phyloP scores from a whole-genome alignment of 176 grass and related monocot species.

The Puccinellia tenuiflora region DNA sequence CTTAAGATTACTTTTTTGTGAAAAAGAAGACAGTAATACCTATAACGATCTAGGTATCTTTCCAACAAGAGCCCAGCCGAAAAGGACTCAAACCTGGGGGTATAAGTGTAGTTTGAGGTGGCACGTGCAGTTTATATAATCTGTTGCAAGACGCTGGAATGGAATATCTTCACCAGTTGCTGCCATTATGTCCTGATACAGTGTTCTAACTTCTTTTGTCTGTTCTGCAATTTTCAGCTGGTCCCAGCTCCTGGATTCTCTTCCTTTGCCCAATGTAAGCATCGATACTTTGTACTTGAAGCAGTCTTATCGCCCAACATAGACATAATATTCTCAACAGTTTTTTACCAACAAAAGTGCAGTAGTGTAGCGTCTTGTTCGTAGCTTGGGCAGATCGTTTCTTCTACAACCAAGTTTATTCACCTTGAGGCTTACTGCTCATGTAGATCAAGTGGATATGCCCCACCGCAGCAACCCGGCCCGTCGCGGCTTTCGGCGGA shows the following conservation, averaged over 20 bases:
- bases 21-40: neutral
- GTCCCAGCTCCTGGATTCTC: slow-evolving; percentile 86
- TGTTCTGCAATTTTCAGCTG: slow-evolving; percentile 49
- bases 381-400: neutral
- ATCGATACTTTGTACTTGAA: slow-evolving; percentile 32
- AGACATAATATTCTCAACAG: slow-evolving; percentile 2
- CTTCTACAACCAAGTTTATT: slow-evolving; percentile 20
- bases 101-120: neutral
- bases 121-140: slow-evolving; percentile 3
- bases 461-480: slow-evolving; percentile 66
- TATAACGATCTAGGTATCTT: neutral
- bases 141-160: slow-evolving; percentile 17
- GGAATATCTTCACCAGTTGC: slow-evolving; percentile 36
- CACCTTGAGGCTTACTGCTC: slow-evolving; percentile 6
- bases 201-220: slow-evolving; percentile 25
- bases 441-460: slow-evolving; percentile 98
- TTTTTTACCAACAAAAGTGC: neutral
- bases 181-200: slow-evolving; percentile 15
- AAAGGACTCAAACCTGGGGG: neutral
- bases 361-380: slow-evolving; percentile 4
- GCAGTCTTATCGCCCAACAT: slow-evolving; percentile 17
- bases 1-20: neutral
- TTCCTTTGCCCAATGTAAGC: slow-evolving; percentile 95
- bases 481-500: slow-evolving; percentile 81
- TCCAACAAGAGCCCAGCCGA: neutral